Evolutionary conservation across 2,329 filamentous ascomycete species (phyloP).

Genomic region (Neospermospora avenae): DNA sequence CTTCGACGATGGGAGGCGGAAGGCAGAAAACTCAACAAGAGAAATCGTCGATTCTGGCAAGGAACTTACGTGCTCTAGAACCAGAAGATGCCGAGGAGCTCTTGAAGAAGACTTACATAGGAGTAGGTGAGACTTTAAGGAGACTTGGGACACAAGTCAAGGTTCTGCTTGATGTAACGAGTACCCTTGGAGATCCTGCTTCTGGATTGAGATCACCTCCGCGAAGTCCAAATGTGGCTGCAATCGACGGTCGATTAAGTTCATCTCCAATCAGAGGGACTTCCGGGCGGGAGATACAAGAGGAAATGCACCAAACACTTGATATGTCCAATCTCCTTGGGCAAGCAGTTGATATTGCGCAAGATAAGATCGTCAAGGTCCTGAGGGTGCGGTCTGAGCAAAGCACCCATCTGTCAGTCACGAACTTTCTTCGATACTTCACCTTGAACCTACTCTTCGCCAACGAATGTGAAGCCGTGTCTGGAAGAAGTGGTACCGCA

Average conservation of each 20-base stretch:
- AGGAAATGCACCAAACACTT: conserved; percentile 72
- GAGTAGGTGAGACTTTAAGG: conserved; percentile 81
- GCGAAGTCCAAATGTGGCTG: conserved; percentile 32
- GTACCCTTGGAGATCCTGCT: conserved; percentile 44
- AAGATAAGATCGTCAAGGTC: conserved; percentile 72
- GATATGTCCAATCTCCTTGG: conserved; percentile 76
- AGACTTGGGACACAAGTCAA: conserved; percentile 89
- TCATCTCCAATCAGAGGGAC: conserved; percentile 13
- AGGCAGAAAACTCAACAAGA: conserved; percentile 75
- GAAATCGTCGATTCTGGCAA: conserved; percentile 81
- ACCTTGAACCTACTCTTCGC: conserved; percentile 79
- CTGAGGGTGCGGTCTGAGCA: conserved; percentile 75
- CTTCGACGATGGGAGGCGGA: conserved; percentile 70
- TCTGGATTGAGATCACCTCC: conserved; percentile 32
- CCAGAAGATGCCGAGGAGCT: conserved; percentile 81
- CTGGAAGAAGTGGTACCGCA: conserved; percentile 70
- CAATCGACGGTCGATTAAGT: conserved; percentile 28
- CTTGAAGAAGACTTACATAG: conserved; percentile 77
- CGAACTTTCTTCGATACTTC: conserved; percentile 76
- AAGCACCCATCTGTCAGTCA: conserved; percentile 62
- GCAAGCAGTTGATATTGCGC: conserved; percentile 76
- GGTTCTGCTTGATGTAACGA: conserved; percentile 89
- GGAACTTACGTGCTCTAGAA: conserved; percentile 82
- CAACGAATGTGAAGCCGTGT: conserved; percentile 83
- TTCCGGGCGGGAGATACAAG: conserved; percentile 48